These are phyloP conservation scores for Trametes coccinea DNA, from an alignment of 768 basidiomycete species.

Conservation along the genomic window DNA sequence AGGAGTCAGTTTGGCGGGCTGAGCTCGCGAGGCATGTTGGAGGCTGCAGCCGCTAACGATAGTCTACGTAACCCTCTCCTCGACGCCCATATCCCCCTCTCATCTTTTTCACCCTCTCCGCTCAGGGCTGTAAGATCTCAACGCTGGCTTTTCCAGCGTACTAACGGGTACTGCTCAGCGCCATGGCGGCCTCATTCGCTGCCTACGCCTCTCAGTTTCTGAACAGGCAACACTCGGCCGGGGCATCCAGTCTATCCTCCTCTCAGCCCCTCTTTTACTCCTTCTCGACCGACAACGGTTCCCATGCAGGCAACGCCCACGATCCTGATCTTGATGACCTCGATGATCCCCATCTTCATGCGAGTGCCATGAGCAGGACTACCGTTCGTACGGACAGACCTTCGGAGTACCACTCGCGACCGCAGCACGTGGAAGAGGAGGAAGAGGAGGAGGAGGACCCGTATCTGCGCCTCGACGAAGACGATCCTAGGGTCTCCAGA, in stretches of 20 bases:
- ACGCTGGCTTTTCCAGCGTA: slow-evolving; percentile 4
- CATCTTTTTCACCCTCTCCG: background rate
- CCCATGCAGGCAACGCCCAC: slow-evolving; percentile 48
- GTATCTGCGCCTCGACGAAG: slow-evolving; percentile 74
- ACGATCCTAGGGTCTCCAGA: slow-evolving; percentile 45
- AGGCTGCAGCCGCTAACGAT: slow-evolving; percentile 6
- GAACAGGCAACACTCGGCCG: slow-evolving; percentile 51
- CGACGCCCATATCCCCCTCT: slow-evolving; percentile 14
- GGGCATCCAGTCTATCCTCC: slow-evolving; percentile 52
- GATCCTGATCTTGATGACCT: slow-evolving; percentile 62
- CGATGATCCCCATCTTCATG: slow-evolving; percentile 73
- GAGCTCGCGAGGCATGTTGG: slow-evolving; percentile 19
- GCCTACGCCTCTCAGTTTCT: slow-evolving; percentile 83
- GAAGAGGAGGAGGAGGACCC: slow-evolving; percentile 73
- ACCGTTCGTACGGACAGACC: slow-evolving; percentile 33
- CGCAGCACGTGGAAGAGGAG: slow-evolving; percentile 49
- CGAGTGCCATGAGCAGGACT: slow-evolving; percentile 37
- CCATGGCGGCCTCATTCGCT: slow-evolving; percentile 71
- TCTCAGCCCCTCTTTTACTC: slow-evolving; percentile 87
- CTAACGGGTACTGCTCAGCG: background rate
- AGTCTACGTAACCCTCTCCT: slow-evolving; percentile 23
- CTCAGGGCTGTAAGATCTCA: background rate
- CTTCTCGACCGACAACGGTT: slow-evolving; percentile 76
- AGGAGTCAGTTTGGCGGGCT: slow-evolving; percentile 23
- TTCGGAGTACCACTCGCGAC: slow-evolving; percentile 16